Evolutionary conservation across 108 stramenopile genomes (phyloP), one percentile per base, ranked within the genome.

Genomic region (Pseudonitzschia pungens): DNA sequence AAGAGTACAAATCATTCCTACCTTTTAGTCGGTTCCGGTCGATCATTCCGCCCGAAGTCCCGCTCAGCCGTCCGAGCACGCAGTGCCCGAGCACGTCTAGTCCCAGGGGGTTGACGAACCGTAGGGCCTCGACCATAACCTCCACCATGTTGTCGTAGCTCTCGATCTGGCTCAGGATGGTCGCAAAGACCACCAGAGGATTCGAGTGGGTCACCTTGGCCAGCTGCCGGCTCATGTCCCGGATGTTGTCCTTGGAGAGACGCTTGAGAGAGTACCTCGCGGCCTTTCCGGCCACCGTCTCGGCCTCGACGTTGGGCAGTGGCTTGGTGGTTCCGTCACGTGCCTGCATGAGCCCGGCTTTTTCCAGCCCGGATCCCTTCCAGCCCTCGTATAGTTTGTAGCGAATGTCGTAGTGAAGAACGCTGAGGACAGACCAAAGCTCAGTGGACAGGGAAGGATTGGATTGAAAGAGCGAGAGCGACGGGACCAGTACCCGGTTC

Each of bases 91-190:
- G 79, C 18, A 96, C 96, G 80, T 98, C 97, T 33, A 93, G 73
- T 4, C 93, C 87, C 50, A 96, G 74, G 2, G 87, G 87, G 5
- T 93, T 87, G 16, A 89, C 83, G 69, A 79, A 90, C 16, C 84
- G 78, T 56, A 96, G 84, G 28, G 95, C 82, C 53, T 98, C 96
- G 0, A 98, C 95, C 89, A 96, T 92, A 59, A 93, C 89, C 56
- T 86, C 76, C 36, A 97, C 96, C 72, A 98, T 70, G 67, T 98
- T 98, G 76, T 95, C 97, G 79, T 97, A 98, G 73, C 92, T 87
- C 73, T 98, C 96, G 68, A 98, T 95, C 72, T 96, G 93, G 71
- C 79, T 77, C 64, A 98, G 79, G 63, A 98, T 92, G 16, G 85
- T 83, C 6, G 80, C 76, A 54, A 91, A 94, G 41, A 95, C 90